Evolutionary conservation across 768 basidiomycete species (phyloP).

Genomic region (Crepidotus variabilis): DNA sequence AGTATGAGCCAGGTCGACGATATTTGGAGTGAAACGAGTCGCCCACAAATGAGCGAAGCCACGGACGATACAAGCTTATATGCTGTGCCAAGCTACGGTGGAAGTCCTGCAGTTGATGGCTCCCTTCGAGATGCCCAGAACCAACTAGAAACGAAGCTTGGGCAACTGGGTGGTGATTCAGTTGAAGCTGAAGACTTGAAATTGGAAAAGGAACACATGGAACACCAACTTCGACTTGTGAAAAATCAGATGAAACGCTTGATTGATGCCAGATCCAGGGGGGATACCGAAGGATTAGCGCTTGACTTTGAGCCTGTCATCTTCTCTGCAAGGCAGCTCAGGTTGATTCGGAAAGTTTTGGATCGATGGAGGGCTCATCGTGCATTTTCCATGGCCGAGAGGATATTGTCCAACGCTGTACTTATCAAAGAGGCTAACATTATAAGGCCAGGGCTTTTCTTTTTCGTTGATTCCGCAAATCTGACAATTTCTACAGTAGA

Average conservation of each 20-base stretch:
- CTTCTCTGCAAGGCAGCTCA: constrained; percentile 77
- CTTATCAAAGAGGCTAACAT: constrained; percentile 93
- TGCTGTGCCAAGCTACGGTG: constrained; percentile 45
- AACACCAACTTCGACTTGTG: constrained; percentile 79
- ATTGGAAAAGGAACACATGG: constrained; percentile 91
- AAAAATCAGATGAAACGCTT: constrained; percentile 80
- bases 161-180: constrained; percentile 48
- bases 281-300: constrained; percentile 65
- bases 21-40: constrained; percentile 85
- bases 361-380: constrained; percentile 83
- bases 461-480: not conserved
- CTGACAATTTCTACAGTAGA: constrained; percentile 46
- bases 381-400: constrained; percentile 91
- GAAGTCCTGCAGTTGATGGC: constrained; percentile 65
- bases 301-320: constrained; percentile 75
- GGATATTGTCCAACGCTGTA: constrained; percentile 79
- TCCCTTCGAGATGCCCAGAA: constrained; percentile 68
- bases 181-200: constrained; percentile 82
- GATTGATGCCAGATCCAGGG: constrained; percentile 70
- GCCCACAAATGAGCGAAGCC: constrained; percentile 73
- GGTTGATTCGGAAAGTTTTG: constrained; percentile 78
- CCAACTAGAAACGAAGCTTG: constrained; percentile 70
- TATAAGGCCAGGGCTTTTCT: constrained; percentile 56
- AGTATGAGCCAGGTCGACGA: constrained; percentile 85
- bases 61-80: constrained; percentile 90